These are phyloP conservation scores for Otatea glauca DNA, from an alignment of 176 grass and related monocot species.

Conservation along the genomic window DNA sequence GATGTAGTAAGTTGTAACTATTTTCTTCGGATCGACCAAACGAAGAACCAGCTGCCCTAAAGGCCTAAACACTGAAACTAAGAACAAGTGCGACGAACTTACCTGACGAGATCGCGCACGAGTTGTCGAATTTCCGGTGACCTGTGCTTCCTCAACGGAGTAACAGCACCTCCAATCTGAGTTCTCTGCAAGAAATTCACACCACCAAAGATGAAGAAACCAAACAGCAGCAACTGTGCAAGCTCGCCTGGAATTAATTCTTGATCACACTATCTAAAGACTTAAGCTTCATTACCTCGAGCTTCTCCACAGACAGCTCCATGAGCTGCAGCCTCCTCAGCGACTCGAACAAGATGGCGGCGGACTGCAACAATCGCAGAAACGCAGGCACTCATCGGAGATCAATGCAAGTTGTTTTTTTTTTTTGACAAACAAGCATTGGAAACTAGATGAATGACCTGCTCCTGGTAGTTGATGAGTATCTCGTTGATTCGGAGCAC, in stretches of 20 bases:
- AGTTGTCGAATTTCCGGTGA: conserved; percentile 58
- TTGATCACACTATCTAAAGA: neutral
- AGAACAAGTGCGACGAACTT: conserved; percentile 8
- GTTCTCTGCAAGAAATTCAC: conserved; percentile 52
- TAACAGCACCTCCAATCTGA: conserved; percentile 49
- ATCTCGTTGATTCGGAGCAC: conserved; percentile 61
- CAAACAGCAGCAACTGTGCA: neutral
- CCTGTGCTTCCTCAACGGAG: conserved; percentile 52
- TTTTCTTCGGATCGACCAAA: too few relatives aligned
- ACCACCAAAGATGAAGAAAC: neutral
- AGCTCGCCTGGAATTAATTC: neutral
- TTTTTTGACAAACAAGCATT: neutral
- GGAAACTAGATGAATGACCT: conserved; percentile 41
- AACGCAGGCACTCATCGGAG: neutral
- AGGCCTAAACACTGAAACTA: neutral
- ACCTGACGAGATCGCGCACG: conserved; percentile 49
- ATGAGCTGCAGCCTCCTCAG: conserved; percentile 70
- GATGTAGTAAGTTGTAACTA: too few relatives aligned
- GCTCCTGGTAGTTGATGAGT: conserved; percentile 43
- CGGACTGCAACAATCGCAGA: conserved; percentile 46
- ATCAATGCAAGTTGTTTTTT: neutral
- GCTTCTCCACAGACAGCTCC: conserved; percentile 52
- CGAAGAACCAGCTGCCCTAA: neutral
- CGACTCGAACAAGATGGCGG: conserved; percentile 48
- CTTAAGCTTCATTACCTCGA: conserved; percentile 45